These are phyloP conservation scores for Arachis monticola DNA, from an alignment of 331 rosid genomes.

Conservation along the genomic window DNA sequence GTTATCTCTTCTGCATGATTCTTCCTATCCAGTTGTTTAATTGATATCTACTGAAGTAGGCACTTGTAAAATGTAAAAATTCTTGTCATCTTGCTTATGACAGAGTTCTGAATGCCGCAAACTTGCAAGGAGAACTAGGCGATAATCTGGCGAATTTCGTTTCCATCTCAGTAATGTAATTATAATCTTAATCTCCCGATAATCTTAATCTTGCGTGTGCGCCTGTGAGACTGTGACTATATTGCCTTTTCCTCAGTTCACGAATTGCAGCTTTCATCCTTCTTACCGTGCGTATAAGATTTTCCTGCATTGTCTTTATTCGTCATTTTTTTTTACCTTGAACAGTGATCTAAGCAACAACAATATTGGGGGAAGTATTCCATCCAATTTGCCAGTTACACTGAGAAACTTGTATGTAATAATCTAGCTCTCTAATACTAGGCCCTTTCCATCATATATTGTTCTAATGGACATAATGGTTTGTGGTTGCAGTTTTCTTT, in stretches of 20 bases:
- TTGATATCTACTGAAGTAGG: conserved; percentile 24
- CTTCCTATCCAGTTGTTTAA: conserved; percentile 23
- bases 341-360: conserved; percentile 96
- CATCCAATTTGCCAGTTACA: conserved; percentile 77
- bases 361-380: conserved; percentile 90
- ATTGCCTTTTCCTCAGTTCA: conserved; percentile 17
- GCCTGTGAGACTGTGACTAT: not conserved
- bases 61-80: not conserved
- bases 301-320: conserved; percentile 29
- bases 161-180: conserved; percentile 73
- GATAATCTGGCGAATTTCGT: conserved; percentile 65
- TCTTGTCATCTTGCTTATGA: conserved; percentile 44
- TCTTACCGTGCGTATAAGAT: not conserved
- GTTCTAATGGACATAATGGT: conserved; percentile 48
- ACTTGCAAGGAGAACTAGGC: conserved; percentile 91
- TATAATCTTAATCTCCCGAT: conserved; percentile 10
- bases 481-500: conserved; percentile 84
- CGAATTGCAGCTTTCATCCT: conserved; percentile 25
- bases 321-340: conserved; percentile 35
- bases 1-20: conserved; percentile 34
- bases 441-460: conserved; percentile 8
- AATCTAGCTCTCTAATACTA: conserved; percentile 30
- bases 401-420: conserved; percentile 74
- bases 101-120: conserved; percentile 83
- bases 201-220: no score